Conservation (phyloP, 2,329 filamentous ascomycete genomes). For the Biscogniauxia mediterranea region DNA sequence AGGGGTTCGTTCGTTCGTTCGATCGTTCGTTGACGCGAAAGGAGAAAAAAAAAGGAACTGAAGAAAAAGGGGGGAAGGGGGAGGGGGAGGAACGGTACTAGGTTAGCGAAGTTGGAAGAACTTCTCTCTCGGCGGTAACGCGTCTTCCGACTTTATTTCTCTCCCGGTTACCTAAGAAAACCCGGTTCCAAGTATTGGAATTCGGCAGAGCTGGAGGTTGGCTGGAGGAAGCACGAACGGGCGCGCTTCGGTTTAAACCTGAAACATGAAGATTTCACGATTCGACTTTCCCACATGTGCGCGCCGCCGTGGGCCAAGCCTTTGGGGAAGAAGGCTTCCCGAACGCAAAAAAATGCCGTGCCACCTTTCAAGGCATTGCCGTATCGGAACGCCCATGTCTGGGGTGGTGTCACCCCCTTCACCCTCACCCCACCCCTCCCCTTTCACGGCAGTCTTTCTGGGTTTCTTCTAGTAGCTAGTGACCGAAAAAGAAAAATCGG, state of each 20-base stretch:
- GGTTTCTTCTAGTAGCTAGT: not conserved
- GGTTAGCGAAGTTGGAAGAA: no score
- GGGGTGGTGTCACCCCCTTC: slow-evolving; percentile 13
- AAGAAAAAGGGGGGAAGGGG: no score
- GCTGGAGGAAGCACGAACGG: not conserved
- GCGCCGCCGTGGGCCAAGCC: slow-evolving; percentile 22
- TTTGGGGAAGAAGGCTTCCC: slow-evolving; percentile 25
- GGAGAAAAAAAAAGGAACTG: no score
- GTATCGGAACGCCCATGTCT: slow-evolving; percentile 21
- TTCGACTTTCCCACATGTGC: slow-evolving; percentile 17
- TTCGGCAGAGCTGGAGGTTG: slow-evolving; percentile 15
- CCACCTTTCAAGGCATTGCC: slow-evolving; percentile 18
- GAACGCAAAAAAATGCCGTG: slow-evolving; percentile 23
- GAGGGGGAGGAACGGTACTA: no score
- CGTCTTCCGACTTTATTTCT: slow-evolving; percentile 22
- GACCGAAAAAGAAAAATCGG: not conserved
- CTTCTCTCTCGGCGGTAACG: not conserved
- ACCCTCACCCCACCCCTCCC: slow-evolving; percentile 6
- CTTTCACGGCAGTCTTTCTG: not conserved
- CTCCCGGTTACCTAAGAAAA: slow-evolving; percentile 20
- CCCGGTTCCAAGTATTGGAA: slow-evolving; percentile 10
- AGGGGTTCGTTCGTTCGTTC: not conserved
- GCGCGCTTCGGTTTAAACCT: slow-evolving; percentile 23
- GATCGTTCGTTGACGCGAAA: not conserved
- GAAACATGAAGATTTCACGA: slow-evolving; percentile 26